Evolutionary conservation across 352 stramenopile species (phyloP), one percentile per base, ranked within the genome.

Genomic region (Globisporangium parvum): DNA sequence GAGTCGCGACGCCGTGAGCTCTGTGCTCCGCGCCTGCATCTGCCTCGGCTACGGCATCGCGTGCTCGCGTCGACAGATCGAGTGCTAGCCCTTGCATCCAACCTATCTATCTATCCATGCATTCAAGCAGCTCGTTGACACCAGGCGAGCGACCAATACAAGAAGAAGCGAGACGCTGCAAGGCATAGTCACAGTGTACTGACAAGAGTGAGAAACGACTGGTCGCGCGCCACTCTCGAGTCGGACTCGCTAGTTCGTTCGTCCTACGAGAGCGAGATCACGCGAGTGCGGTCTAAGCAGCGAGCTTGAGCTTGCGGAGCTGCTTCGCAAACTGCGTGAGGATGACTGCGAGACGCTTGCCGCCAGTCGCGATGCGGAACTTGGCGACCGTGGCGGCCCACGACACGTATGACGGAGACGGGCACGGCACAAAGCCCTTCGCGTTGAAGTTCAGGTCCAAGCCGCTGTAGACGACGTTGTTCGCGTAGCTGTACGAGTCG

Each of bases 271-370:
- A 45, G 14, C 10, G 1, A 9, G 12, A 12, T 17, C 20, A 20
- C 20, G 44, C 8, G 8, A 49, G 20, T 9, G 6, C 31, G 8
- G 1, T 37, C n/a, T 47, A 47, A 1, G 9, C 41, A 26, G 65
- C 72, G 45, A 85, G 63, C 9, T 61, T 62, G 26, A 69, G 67
- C n/a, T 49, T 51, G 39, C 73, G 66, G 37, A 88, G 52, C 51
- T 85, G 75, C 40, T 68, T 57, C 2, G 71, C 73, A 44, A 85
- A 70, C 55, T 88, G 67, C 45, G 72, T 85, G 15, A 87, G 61
- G 14, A 89, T 59, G 2, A 86, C 65, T 8, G 76, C 66, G 41
- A 89, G 71, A 17, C 76, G 76, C 28, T 65, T 71, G 58, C 76
- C 79, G 20, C 62, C 79, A n/a, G 78, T 50, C 0, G 71, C 66